Conservation (phyloP, 441 rosid genomes). For the Populus trichocarpa region DNA sequence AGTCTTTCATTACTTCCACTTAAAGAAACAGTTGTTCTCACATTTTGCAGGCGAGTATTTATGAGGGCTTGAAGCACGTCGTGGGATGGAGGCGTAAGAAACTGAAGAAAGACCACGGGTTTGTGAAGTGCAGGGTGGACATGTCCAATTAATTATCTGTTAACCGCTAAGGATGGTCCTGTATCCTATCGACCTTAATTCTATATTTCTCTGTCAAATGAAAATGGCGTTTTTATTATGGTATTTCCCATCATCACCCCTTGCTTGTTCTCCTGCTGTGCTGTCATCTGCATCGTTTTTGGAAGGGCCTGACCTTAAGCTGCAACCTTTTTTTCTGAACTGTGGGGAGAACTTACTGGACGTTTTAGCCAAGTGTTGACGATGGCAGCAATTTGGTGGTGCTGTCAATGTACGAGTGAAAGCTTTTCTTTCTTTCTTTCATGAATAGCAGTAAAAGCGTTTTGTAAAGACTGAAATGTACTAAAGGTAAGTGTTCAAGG, state of each 20-base stretch:
- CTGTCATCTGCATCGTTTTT: neutral
- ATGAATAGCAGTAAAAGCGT: neutral
- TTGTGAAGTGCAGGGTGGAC: conserved; percentile 11
- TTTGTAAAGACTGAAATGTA: neutral
- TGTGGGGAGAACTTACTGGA: neutral
- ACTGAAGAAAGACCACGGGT: conserved; percentile 33
- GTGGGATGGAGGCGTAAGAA: conserved; percentile 64
- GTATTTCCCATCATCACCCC: neutral
- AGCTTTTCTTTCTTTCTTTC: neutral
- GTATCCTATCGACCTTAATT: neutral
- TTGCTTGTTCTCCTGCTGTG: neutral
- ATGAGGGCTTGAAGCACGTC: conserved; percentile 62
- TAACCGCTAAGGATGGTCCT: neutral
- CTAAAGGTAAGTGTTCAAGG: no score
- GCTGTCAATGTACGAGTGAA: neutral
- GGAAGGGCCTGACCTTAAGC: neutral
- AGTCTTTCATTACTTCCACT: neutral
- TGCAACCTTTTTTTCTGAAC: neutral
- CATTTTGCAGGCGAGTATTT: conserved; percentile 50
- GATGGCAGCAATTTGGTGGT: neutral
- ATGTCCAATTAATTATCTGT: conserved; percentile 9
- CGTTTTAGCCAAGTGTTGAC: conserved; percentile 3
- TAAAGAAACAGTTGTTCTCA: conserved; percentile 10
- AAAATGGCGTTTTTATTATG: conserved; percentile 4
- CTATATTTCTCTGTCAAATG: conserved; percentile 10